Base-by-base conservation (phyloP, 768 basidiomycete species). In the Daedalea quercina region DNA sequence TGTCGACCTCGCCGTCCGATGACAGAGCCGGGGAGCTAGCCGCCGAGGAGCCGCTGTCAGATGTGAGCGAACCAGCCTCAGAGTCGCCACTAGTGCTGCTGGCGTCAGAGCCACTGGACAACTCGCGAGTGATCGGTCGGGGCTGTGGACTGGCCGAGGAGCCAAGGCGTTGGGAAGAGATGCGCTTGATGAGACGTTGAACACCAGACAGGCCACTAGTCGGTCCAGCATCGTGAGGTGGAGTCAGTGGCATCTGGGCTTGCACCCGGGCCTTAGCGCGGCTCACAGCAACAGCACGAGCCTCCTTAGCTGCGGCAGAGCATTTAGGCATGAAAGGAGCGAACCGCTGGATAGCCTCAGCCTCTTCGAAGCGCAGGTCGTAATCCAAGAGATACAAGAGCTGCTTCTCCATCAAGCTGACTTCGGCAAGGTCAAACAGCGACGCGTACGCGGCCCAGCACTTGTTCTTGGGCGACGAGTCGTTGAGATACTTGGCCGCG, bases 331-430 rank as follows among this genome's bases (percentile, higher is more conserved):
- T 75, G 69, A 89, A 85, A 2, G 88, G 84, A 11, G 75, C 78
- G 71, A 96, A 94, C 52, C 74, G 70, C 41, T 57, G 57, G 57
- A 78, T 67, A 9, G 87, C 85, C 62, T 96, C 93, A 24, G 72
- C 70, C 70, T 99, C 95, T 60, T 82, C 78, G 67, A 97, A 91
- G 45, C 90, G 84, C 52, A 99, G 82, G 68, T 97, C 86, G 67
- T 89, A 94, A 72, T 95, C 90, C 61, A 99, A 83, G 54, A 98
- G 76, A 68, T 80, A 87, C 50, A 99, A 82, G 25, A 99, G 81
- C 71, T 99, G 93, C 71, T 85, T 89, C 73, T 99, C 95, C 95
- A 98, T 98, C 56, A 94, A 77, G 69, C 94, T 96, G 68, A 97
- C 84, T 72, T 91, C 89, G 11, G 73, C 69, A 47, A 82, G 71